A percentile compares a stretch with the other conserved stretches of the same genome.
Evolutionary conservation across 2,329 filamentous ascomycete species (phyloP).

Genomic region (Cladosporium sp.): DNA sequence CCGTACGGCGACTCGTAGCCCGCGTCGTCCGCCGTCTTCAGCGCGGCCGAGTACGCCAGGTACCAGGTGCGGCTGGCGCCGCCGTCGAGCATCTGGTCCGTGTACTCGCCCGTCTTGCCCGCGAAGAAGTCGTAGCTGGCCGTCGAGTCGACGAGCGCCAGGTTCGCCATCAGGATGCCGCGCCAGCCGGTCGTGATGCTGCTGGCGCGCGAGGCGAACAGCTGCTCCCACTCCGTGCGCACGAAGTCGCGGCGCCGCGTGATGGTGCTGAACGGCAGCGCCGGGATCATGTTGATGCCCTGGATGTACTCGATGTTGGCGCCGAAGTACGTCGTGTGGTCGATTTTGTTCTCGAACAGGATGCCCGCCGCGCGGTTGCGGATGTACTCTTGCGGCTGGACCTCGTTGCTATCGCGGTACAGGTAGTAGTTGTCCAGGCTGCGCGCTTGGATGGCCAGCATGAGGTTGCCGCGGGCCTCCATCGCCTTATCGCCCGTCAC

Average conservation of each 20-base stretch:
- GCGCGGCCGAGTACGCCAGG: constrained; percentile 68
- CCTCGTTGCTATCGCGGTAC: constrained; percentile 61
- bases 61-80: constrained; percentile 84
- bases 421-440: constrained; percentile 77
- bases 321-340: constrained; percentile 89
- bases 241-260: constrained; percentile 66
- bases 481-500: constrained; percentile 69
- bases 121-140: constrained; percentile 71
- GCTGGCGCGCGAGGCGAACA: constrained; percentile 61
- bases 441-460: constrained; percentile 70
- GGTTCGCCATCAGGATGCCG: constrained; percentile 75
- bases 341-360: constrained; percentile 85
- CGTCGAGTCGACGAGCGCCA: constrained; percentile 67
- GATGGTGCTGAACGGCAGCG: constrained; percentile 62
- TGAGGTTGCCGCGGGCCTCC: constrained; percentile 74
- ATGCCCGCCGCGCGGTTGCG: constrained; percentile 66
- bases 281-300: constrained; percentile 78
- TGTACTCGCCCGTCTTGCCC: constrained; percentile 49
- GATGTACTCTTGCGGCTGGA: constrained; percentile 70
- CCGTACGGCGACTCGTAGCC: background rate
- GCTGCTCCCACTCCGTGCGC: constrained; percentile 71
- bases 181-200: constrained; percentile 71
- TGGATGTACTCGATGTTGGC: constrained; percentile 34
- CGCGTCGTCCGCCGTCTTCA: constrained; percentile 22
- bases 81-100: constrained; percentile 67